Percentiles rank a stretch among this genome's conserved stretches.
Evolutionary conservation across 495 filamentous ascomycete genomes (phyloP).

Genomic region (Filosporella fistucella): DNA sequence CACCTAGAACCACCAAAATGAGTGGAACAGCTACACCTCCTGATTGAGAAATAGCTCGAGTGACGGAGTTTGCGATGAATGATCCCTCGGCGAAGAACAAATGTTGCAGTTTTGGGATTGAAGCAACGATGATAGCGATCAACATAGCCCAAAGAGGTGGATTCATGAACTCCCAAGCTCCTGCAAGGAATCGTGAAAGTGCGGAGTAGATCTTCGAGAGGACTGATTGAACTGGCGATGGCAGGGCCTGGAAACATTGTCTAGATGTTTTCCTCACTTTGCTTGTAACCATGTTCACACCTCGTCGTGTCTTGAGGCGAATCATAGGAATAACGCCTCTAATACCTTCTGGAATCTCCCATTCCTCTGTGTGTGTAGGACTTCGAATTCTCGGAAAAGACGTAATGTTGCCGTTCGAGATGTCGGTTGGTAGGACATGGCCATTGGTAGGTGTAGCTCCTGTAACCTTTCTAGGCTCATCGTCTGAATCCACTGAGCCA

Average conservation of each 20-base stretch:
- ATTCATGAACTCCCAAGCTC: slow-evolving; percentile 93
- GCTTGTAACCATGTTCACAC: slow-evolving; percentile 1
- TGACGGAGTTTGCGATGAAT: slow-evolving; percentile 90
- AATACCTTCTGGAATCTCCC: slow-evolving; percentile 20
- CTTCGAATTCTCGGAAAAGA: slow-evolving; percentile 28
- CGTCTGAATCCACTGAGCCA: slow-evolving; percentile 23
- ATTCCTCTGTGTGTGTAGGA: slow-evolving; percentile 12
- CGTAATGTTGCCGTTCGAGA: slow-evolving; percentile 20
- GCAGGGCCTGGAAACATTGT: slow-evolving; percentile 37
- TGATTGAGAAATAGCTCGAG: slow-evolving; percentile 76
- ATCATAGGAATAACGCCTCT: slow-evolving; percentile 19
- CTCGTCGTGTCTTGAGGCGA: slow-evolving; percentile 5
- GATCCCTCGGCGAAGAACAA: slow-evolving; percentile 87
- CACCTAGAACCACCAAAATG: slow-evolving; percentile 94
- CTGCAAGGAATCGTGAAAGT: slow-evolving; percentile 50
- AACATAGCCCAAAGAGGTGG: slow-evolving; percentile 98
- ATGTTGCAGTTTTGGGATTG: slow-evolving; percentile 75
- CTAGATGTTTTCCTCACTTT: slow-evolving; percentile 6
- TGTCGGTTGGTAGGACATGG: slow-evolving; percentile 20
- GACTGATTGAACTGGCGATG: slow-evolving; percentile 49
- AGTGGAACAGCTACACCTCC: slow-evolving; percentile 91
- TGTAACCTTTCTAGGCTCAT: slow-evolving; percentile 15
- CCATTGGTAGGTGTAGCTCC: slow-evolving; percentile 27
- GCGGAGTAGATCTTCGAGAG: slow-evolving; percentile 40
- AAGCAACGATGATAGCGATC: slow-evolving; percentile 80